Conservation (phyloP, 352 stramenopile genomes). For the Phytophthora megakarya region DNA sequence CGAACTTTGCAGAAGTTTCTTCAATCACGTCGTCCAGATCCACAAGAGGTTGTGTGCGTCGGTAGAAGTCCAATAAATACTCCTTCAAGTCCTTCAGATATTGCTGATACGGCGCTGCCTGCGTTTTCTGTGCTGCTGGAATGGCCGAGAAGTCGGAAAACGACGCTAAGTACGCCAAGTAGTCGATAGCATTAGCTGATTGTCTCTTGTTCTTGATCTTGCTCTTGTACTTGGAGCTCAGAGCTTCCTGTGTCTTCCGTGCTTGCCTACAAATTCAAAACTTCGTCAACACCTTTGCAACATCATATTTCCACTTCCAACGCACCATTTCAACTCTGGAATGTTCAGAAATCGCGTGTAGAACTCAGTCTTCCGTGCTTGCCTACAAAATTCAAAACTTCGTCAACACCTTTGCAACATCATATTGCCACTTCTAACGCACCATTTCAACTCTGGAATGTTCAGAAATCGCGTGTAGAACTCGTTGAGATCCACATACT, state of each 20-base stretch:
- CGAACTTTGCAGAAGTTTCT: constrained; percentile 82
- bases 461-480: constrained; percentile 86
- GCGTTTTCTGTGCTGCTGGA: constrained; percentile 59
- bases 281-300: background rate
- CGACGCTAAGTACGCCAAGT: constrained; percentile 70
- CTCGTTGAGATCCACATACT: constrained; percentile 90
- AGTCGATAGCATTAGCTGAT: constrained; percentile 49
- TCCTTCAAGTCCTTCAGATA: constrained; percentile 78
- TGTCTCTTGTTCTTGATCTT: constrained; percentile 23
- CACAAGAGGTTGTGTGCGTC: constrained; percentile 86
- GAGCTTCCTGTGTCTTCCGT: constrained; percentile 31
- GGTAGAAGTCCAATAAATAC: constrained; percentile 89
- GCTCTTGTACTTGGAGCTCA: constrained; percentile 22
- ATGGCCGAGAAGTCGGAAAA: constrained; percentile 75
- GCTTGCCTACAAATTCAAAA: constrained; percentile 34
- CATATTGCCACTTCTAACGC: background rate
- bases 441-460: constrained; percentile 63
- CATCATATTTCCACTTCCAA: background rate
- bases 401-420: background rate
- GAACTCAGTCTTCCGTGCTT: too few species aligned
- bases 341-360: constrained; percentile 84
- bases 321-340: constrained; percentile 54
- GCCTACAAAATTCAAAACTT: constrained; percentile 22
- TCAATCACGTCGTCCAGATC: constrained; percentile 86
- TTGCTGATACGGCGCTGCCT: constrained; percentile 57